Conservation (phyloP, 169 alveolate species). For the Miamiensis avidus region DNA sequence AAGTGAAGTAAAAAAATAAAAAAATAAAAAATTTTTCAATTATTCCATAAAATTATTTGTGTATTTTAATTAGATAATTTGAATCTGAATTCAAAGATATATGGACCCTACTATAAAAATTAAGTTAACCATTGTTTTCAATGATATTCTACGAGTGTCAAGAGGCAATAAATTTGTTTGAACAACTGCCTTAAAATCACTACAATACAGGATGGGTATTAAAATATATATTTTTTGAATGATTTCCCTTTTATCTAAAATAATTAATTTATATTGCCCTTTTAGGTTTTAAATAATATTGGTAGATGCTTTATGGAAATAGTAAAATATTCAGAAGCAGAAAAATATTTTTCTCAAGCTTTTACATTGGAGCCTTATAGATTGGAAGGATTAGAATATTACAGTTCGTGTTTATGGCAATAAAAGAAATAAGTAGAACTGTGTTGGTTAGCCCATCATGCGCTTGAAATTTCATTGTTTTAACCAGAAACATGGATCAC, state of each 20-base stretch:
- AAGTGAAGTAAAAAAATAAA: too few species aligned
- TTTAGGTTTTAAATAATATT: slow-evolving; percentile 35
- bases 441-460: slow-evolving; percentile 71
- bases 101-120: neutral
- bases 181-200: slow-evolving; percentile 70
- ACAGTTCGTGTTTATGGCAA: slow-evolving; percentile 84
- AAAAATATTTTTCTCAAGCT: slow-evolving; percentile 64
- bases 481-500: slow-evolving; percentile 88
- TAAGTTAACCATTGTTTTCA: slow-evolving; percentile 36
- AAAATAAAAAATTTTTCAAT: too few species aligned
- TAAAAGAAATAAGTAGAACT: slow-evolving; percentile 78
- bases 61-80: too few species aligned
- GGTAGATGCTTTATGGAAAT: slow-evolving; percentile 80
- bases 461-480: slow-evolving; percentile 61
- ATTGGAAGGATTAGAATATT: slow-evolving; percentile 80
- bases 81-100: neutral
- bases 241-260: neutral
- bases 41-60: too few species aligned
- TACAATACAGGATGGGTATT: slow-evolving; percentile 77
- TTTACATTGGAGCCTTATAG: slow-evolving; percentile 72
- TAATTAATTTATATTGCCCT: too few species aligned
- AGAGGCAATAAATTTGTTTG: slow-evolving; percentile 66
- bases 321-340: slow-evolving; percentile 76
- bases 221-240: slow-evolving; percentile 1
- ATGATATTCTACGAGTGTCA: slow-evolving; percentile 30